These are phyloP conservation scores for Exophiala dermatitidis DNA, from an alignment of 2,329 filamentous ascomycete species.

Conservation along the genomic window DNA sequence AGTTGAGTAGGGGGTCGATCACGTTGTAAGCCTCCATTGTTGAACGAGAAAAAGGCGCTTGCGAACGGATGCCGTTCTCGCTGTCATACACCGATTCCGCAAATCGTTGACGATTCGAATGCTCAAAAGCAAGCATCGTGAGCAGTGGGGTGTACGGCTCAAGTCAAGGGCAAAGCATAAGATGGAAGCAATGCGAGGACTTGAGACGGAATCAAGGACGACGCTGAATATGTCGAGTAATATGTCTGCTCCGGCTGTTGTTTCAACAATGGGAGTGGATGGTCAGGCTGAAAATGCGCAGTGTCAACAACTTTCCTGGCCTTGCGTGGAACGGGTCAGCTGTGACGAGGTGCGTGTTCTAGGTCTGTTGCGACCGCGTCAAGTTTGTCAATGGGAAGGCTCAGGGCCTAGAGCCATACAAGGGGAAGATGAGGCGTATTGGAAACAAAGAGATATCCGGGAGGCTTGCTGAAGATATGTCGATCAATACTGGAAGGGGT, in stretches of 20 bases:
- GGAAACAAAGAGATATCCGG: neutral
- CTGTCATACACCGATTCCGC: slow-evolving; percentile 15
- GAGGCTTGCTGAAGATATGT: slow-evolving; percentile 25
- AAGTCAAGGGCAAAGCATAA: neutral
- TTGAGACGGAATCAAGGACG: slow-evolving; percentile 5
- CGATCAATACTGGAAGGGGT: slow-evolving; percentile 22
- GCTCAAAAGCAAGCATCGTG: slow-evolving; percentile 26
- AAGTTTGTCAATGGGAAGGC: slow-evolving; percentile 9
- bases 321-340: neutral
- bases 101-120: slow-evolving; percentile 20
- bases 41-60: slow-evolving; percentile 22
- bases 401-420: slow-evolving; percentile 14
- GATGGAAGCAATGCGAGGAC: slow-evolving; percentile 7
- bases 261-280: neutral
- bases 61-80: slow-evolving; percentile 12
- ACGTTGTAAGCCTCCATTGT: slow-evolving; percentile 21
- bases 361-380: slow-evolving; percentile 8
- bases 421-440: neutral
- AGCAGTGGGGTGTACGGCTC: neutral
- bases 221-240: neutral
- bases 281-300: slow-evolving; percentile 5
- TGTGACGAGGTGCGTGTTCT: slow-evolving; percentile 1
- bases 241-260: neutral
- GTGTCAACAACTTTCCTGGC: neutral
- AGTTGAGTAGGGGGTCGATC: slow-evolving; percentile 18